Evolutionary conservation across 73 alveolate genomes (phyloP).

Genomic region (Blepharisma japonicum): DNA sequence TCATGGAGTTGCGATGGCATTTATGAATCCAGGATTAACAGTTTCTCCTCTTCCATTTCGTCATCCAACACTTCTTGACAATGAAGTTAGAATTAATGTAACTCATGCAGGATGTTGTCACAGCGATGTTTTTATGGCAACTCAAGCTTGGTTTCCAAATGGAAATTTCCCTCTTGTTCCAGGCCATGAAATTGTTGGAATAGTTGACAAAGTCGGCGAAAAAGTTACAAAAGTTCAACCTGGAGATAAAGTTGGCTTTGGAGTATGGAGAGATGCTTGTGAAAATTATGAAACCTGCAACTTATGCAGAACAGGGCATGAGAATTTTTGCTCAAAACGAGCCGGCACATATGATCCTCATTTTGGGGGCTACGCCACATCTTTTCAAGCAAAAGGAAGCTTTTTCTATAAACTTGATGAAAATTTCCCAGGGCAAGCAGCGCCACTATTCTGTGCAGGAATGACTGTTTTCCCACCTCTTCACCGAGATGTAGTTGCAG

Average conservation of each 20-base stretch:
- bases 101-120: constrained; percentile 32
- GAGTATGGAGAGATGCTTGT: constrained; percentile 66
- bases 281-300: constrained; percentile 54
- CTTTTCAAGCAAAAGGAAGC: constrained; percentile 60
- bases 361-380: constrained; percentile 79
- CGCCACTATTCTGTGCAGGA: constrained; percentile 82
- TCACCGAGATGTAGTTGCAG: constrained; percentile 53
- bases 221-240: constrained; percentile 36
- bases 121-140: not conserved
- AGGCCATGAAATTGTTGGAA: constrained; percentile 52
- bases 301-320: constrained; percentile 46
- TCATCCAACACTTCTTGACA: constrained; percentile 27
- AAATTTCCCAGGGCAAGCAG: constrained; percentile 44
- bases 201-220: constrained; percentile 37
- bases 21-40: not conserved
- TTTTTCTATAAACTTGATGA: constrained; percentile 58
- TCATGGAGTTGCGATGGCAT: constrained; percentile 17
- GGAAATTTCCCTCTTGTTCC: constrained; percentile 32
- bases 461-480: constrained; percentile 68
- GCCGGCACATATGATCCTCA: constrained; percentile 46
- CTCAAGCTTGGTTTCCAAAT: not conserved
- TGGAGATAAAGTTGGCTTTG: constrained; percentile 65
- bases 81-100: constrained; percentile 16
- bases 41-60: not conserved
- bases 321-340: constrained; percentile 52